Evolutionary conservation across 2,329 filamentous ascomycete species (phyloP).

Genomic region (Aspergillus aculeatus): DNA sequence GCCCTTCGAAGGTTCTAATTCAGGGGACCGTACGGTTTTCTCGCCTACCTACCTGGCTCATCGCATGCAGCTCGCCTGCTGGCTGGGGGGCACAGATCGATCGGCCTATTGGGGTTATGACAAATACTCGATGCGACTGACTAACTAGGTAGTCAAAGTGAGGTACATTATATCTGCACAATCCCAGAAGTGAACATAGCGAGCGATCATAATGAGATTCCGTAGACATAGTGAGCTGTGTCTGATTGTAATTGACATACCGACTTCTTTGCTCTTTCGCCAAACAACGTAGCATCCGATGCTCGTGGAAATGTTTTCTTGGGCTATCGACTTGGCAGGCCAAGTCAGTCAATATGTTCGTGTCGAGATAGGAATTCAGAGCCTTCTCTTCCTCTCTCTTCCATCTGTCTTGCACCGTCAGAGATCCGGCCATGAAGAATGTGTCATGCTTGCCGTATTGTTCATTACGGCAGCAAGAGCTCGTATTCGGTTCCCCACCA

Average conservation of each 20-base stretch:
- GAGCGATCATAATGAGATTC: background rate
- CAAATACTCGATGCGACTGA: background rate
- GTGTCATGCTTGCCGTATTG: constrained; percentile 4
- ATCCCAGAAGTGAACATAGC: background rate
- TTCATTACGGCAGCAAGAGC: constrained; percentile 6
- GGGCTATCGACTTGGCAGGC: background rate
- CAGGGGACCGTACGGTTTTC: background rate
- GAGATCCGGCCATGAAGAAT: constrained; percentile 1
- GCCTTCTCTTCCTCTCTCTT: too few species aligned
- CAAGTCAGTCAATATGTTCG: background rate
- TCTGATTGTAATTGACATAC: background rate
- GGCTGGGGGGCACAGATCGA: background rate
- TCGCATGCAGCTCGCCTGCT: background rate
- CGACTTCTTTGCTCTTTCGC: background rate
- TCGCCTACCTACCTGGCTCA: background rate
- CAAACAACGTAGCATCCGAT: background rate
- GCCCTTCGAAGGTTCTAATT: background rate
- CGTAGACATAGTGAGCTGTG: background rate
- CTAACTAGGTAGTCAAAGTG: too few species aligned
- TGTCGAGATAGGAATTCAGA: background rate
- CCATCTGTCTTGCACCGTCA: background rate
- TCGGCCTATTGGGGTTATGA: background rate
- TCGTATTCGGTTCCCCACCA: constrained; percentile 7
- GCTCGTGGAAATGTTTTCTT: background rate
- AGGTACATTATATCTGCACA: background rate